Evolutionary conservation across 2,329 filamentous ascomycete species (phyloP), one percentile per base, ranked within the genome.

Genomic region (Diaporthe sp.): DNA sequence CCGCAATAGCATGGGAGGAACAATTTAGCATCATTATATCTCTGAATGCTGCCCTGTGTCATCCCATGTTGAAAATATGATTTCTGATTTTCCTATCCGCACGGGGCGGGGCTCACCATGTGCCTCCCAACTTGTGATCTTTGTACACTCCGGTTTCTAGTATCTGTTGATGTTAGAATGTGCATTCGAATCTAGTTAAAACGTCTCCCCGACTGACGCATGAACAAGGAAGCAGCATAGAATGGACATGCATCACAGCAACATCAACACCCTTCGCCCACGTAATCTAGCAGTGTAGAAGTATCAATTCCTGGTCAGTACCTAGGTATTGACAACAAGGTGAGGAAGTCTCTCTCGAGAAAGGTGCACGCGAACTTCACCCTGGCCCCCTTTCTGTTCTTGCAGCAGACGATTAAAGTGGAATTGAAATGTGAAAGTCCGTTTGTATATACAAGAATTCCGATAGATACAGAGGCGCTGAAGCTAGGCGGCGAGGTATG

Each of bases 271-370:
- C 28, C 6, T 8, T 22, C 17, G 9, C 31, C 55, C n/a, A 9
- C 9, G 20, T 8, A 1, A 0, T 37, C 31, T 3, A 13, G 20
- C 28, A 3, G 13, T 2, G 2, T n/a, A 13, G 2, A 37, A n/a
- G 31, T 7, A 4, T 37, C 20, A 37, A n/a, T 20, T 2, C 17
- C 55, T 5, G 15, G 2, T 37, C 20, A 37, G 4, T 12, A 13
- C 2, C 7, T 1, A 58, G 31, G 31, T 31, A 31, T 1, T 0
- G 0, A n/a, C n/a, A 9, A 15, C 10, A 31, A n/a, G 22, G 15
- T n/a, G 20, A 13, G 49, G 17, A 47, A 47, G 8, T 17, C 17
- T 12, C 49, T 37, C 17, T 9, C 3, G 9, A 22, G 12, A 2
- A 20, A 4, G 22, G 34, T 58, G 10, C 55, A 22, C 15, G 10